Conservation (phyloP, 2,329 filamentous ascomycete species). For the Calonectria hawksworthii region DNA sequence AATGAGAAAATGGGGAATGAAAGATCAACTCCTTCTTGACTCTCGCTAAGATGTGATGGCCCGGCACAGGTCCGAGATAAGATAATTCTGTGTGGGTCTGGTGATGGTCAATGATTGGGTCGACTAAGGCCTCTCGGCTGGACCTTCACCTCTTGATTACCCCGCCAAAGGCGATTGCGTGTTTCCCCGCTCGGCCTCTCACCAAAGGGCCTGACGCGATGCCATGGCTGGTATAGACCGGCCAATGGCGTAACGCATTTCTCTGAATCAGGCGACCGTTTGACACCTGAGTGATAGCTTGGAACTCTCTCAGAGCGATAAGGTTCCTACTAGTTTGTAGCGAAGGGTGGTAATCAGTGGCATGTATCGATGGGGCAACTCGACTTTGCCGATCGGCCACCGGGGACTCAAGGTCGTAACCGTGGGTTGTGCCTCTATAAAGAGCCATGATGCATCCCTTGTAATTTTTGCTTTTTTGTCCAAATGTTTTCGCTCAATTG, state of each 20-base stretch:
- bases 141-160: constrained; percentile 15
- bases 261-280: not conserved
- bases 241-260: not conserved
- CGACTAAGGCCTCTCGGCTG: not conserved
- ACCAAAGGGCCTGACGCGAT: not conserved
- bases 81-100: not conserved
- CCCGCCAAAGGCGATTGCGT: constrained; percentile 2
- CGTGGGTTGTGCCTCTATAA: constrained; percentile 10
- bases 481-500: not conserved
- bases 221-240: not conserved
- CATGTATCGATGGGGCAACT: not conserved
- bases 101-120: not conserved
- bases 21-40: no score
- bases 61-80: not conserved
- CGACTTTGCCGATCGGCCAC: not conserved
- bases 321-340: not conserved
- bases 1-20: not conserved
- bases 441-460: not conserved
- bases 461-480: not conserved
- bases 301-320: not conserved
- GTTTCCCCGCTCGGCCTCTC: not conserved
- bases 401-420: not conserved
- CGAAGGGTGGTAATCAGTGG: not conserved
- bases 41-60: not conserved
- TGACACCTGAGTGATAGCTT: not conserved